phyloP scores from a whole-genome alignment of 257 asterid species.

The Rehmannia glutinosa region DNA sequence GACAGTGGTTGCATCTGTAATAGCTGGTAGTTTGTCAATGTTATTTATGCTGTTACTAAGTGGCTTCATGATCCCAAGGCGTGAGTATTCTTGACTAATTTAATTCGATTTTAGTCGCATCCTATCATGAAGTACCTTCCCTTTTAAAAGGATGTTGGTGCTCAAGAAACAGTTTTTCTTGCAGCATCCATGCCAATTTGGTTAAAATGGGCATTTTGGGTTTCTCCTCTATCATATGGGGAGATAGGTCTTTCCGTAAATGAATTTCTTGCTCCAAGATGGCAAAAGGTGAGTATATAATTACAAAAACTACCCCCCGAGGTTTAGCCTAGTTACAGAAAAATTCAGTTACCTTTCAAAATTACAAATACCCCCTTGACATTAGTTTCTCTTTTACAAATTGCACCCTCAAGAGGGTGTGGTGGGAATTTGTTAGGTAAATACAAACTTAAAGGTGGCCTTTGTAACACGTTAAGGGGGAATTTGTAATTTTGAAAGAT shows the following conservation, averaged over 20 bases:
- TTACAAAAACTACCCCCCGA: too few relatives aligned
- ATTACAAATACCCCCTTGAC: too few relatives aligned
- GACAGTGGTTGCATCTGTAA: conserved; percentile 31
- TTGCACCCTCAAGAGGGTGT: too few relatives aligned
- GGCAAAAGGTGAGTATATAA: conserved; percentile 65
- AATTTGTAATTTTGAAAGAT: too few relatives aligned
- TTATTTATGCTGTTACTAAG: conserved; percentile 33
- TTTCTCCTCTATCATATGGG: conserved; percentile 56
- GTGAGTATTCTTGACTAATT: conserved; percentile 21
- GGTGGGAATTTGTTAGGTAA: too few relatives aligned
- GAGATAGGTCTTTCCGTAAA: conserved; percentile 47
- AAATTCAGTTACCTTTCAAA: too few relatives aligned
- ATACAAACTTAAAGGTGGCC: too few relatives aligned
- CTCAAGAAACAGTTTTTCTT: background rate
- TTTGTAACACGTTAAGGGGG: too few relatives aligned
- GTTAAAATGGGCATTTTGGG: conserved; percentile 64
- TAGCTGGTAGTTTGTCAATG: conserved; percentile 36
- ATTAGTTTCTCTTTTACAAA: too few relatives aligned
- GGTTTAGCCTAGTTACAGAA: too few relatives aligned
- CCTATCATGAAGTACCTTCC: too few relatives aligned
- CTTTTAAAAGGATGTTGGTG: too few relatives aligned
- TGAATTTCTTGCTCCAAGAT: conserved; percentile 53
- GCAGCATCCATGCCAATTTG: conserved; percentile 65
- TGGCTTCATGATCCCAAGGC: conserved; percentile 49
- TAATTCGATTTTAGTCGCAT: background rate